phyloP scores from a whole-genome alignment of 768 basidiomycete genomes.

The Hericium coralloides region DNA sequence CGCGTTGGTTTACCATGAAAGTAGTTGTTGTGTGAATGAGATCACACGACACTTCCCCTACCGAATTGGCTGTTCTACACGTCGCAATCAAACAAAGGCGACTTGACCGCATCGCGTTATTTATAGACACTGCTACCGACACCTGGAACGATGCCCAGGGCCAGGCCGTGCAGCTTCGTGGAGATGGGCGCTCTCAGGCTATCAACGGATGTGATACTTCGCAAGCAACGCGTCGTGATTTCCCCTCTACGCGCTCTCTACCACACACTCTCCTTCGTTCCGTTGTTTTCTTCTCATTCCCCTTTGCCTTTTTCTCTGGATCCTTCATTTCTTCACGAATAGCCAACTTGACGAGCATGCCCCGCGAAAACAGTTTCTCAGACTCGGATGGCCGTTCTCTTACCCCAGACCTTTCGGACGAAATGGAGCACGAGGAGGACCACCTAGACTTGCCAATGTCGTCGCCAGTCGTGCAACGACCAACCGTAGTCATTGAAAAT shows the following conservation, averaged over 20 bases:
- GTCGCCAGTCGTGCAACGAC: not conserved
- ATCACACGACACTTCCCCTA: no score
- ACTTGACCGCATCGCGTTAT: no score
- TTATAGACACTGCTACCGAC: not conserved
- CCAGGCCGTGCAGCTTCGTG: not conserved
- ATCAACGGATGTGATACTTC: not conserved
- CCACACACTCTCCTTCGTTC: not conserved
- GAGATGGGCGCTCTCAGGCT: not conserved
- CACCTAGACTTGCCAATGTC: not conserved
- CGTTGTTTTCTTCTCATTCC: not conserved
- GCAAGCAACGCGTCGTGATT: not conserved
- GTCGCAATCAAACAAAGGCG: no score
- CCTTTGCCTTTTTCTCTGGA: not conserved
- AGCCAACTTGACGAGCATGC: not conserved
- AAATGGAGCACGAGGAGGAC: not conserved
- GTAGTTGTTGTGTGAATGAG: no score
- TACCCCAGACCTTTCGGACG: conserved; percentile 2
- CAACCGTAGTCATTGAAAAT: not conserved
- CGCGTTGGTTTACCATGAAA: no score
- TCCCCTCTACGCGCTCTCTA: not conserved
- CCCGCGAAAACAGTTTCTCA: conserved; percentile 5
- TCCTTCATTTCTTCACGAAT: no score
- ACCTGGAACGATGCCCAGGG: no score
- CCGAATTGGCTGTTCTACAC: no score
- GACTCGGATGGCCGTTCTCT: conserved; percentile 3